A percentile compares a stretch with the other conserved stretches of the same genome.
Evolutionary conservation across 2,329 filamentous ascomycete genomes (phyloP).

Genomic region (Epichloe elymi): DNA sequence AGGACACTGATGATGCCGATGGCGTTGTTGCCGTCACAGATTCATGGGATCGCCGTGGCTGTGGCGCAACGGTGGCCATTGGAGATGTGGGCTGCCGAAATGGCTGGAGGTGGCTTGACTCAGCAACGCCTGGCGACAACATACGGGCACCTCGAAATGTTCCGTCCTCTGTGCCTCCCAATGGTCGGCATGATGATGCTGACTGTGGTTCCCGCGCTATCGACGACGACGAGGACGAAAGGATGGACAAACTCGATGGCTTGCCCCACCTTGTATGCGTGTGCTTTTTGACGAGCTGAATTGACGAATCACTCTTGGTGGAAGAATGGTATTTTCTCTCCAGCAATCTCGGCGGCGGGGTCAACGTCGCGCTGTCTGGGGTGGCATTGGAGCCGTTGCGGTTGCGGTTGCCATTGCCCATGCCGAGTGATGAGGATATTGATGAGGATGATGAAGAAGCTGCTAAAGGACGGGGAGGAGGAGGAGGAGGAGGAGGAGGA

Average conservation of each 20-base stretch:
- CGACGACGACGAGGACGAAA: background rate
- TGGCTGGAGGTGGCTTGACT: background rate
- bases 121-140: background rate
- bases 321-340: conserved; percentile 3
- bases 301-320: conserved; percentile 1
- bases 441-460: background rate
- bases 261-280: conserved; percentile 4
- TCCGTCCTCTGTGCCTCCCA: background rate
- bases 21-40: background rate
- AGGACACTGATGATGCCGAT: background rate
- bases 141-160: background rate
- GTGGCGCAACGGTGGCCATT: background rate
- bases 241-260: background rate
- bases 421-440: background rate
- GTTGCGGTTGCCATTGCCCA: background rate
- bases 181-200: background rate
- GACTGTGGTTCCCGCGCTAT: background rate
- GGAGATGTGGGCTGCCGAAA: background rate
- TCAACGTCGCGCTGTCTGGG: background rate
- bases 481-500: background rate
- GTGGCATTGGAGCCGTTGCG: background rate
- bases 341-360: conserved; percentile 4
- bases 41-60: background rate
- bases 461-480: background rate
- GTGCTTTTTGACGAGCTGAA: background rate